Conservation (phyloP, 306 rosid species). For the Quercus gilva region DNA sequence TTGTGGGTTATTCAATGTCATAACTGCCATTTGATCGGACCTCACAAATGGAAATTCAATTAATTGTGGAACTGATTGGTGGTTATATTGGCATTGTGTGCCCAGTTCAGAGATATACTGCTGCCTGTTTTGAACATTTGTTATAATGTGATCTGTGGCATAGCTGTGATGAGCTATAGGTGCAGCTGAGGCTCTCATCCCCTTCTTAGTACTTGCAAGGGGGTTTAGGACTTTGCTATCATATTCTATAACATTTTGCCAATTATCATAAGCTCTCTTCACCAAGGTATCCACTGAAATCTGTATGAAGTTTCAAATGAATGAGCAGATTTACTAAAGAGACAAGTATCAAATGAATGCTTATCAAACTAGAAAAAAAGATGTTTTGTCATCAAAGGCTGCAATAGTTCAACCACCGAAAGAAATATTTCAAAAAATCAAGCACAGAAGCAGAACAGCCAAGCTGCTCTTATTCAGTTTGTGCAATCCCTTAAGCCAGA, state of each 20-base stretch:
- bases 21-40: slow-evolving; percentile 35
- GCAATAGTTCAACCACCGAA: neutral
- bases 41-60: slow-evolving; percentile 45
- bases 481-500: neutral
- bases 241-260: slow-evolving; percentile 80
- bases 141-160: slow-evolving; percentile 27
- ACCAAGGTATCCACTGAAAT: slow-evolving; percentile 73
- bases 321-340: slow-evolving; percentile 2
- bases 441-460: neutral
- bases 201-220: slow-evolving; percentile 30
- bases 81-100: slow-evolving; percentile 37
- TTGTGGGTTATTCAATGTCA: slow-evolving; percentile 40
- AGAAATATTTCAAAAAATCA: neutral
- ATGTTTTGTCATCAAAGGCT: neutral
- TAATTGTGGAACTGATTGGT: slow-evolving; percentile 30
- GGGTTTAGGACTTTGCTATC: slow-evolving; percentile 62
- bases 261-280: slow-evolving; percentile 80
- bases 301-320: slow-evolving; percentile 38
- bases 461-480: neutral
- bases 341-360: neutral
- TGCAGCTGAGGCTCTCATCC: slow-evolving; percentile 28
- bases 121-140: slow-evolving; percentile 37
- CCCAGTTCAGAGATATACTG: slow-evolving; percentile 40
- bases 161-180: slow-evolving; percentile 30
- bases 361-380: neutral